Conservation (phyloP, 1,284 basidiomycete genomes). For the Naganishia sp. region DNA sequence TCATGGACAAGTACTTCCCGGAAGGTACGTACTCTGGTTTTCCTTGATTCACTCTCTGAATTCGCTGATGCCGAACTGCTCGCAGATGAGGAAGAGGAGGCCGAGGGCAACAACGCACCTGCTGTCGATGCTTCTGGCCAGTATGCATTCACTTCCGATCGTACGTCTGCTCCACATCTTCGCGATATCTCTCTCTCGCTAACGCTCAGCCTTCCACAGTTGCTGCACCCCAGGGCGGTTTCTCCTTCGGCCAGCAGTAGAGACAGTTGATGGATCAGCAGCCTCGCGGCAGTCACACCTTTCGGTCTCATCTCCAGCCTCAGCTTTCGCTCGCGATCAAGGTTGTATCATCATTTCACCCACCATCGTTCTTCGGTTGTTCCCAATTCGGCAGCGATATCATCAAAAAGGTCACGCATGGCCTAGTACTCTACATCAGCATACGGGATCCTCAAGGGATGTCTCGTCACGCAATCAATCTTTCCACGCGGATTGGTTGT, state of each 20-base stretch:
- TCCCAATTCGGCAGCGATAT: slow-evolving; percentile 4
- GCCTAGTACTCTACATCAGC: slow-evolving; percentile 24
- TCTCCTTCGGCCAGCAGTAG: slow-evolving; percentile 68
- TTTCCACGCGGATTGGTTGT: not conserved
- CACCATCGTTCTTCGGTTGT: slow-evolving; percentile 4
- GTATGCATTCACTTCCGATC: slow-evolving; percentile 70
- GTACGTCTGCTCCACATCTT: slow-evolving; percentile 58
- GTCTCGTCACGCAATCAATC: slow-evolving; percentile 18
- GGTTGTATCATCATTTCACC: slow-evolving; percentile 19
- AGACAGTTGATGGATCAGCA: not conserved
- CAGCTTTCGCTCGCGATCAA: slow-evolving; percentile 6
- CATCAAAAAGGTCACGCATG: slow-evolving; percentile 17
- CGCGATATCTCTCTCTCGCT: slow-evolving; percentile 15
- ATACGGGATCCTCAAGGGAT: slow-evolving; percentile 33
- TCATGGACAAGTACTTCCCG: slow-evolving; percentile 95
- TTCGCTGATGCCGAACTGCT: slow-evolving; percentile 24
- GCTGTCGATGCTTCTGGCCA: slow-evolving; percentile 83
- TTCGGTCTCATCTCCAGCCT: slow-evolving; percentile 3
- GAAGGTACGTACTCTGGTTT: slow-evolving; percentile 57
- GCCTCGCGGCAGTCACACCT: not conserved
- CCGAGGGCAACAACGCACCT: slow-evolving; percentile 69
- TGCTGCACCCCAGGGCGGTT: slow-evolving; percentile 86
- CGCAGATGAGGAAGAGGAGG: slow-evolving; percentile 58
- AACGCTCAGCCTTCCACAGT: slow-evolving; percentile 57
- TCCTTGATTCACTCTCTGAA: not conserved